Conservation (phyloP, 2,329 filamentous ascomycete genomes). For the Neonectria punicea region DNA sequence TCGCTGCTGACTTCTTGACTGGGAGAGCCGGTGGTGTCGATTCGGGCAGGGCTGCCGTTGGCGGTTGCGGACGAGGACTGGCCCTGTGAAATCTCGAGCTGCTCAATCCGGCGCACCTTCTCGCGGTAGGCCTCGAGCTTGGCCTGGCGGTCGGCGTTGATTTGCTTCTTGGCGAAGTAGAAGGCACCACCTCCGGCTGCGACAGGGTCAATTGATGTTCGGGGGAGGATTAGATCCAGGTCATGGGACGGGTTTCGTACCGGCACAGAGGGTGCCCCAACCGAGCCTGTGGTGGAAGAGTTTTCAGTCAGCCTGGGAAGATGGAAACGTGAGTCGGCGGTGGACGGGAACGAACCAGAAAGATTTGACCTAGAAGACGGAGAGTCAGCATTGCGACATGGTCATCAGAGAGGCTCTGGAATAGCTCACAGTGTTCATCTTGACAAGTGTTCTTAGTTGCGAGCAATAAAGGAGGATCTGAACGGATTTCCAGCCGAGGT, state of each 20-base stretch:
- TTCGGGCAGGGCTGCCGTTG: constrained; percentile 64
- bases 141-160: constrained; percentile 87
- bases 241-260: constrained; percentile 59
- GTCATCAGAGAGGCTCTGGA: background rate
- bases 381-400: constrained; percentile 36
- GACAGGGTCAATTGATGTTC: constrained; percentile 30
- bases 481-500: constrained; percentile 21
- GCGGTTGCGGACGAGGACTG: constrained; percentile 43
- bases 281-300: constrained; percentile 72
- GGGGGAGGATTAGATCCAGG: background rate
- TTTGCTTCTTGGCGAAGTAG: constrained; percentile 93
- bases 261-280: constrained; percentile 89
- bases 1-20: constrained; percentile 79
- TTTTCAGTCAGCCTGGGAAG: constrained; percentile 23
- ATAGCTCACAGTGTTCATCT: constrained; percentile 66
- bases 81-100: constrained; percentile 62
- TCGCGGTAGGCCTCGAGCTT: constrained; percentile 74
- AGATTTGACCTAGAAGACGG: constrained; percentile 64
- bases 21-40: constrained; percentile 68
- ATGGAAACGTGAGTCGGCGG: constrained; percentile 12
- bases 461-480: constrained; percentile 16
- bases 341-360: constrained; percentile 65
- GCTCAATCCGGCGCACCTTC: constrained; percentile 69
- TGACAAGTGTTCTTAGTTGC: constrained; percentile 31
- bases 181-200: constrained; percentile 90